A percentile compares a stretch with the other conserved stretches of the same genome.
phyloP scores from a whole-genome alignment of 306 rosid species.

The Dryas octopetala region DNA sequence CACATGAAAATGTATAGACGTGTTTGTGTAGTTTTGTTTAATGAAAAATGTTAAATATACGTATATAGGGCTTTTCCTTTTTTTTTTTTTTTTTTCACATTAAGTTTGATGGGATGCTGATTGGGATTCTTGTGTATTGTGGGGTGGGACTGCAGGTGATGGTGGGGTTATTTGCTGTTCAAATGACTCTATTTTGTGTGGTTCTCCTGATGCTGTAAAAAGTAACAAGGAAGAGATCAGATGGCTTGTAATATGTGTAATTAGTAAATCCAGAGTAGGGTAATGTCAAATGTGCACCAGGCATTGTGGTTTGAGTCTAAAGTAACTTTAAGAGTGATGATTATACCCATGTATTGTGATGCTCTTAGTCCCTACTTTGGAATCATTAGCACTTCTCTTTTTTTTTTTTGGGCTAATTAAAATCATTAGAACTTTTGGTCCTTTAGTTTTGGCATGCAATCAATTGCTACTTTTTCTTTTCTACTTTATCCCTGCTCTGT shows the following conservation, averaged over 20 bases:
- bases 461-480: constrained; percentile 26
- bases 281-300: constrained; percentile 7
- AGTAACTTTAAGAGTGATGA: constrained; percentile 71
- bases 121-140: constrained; percentile 16
- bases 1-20: background rate
- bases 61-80: background rate
- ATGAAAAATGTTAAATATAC: background rate
- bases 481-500: constrained; percentile 15
- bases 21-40: background rate
- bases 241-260: constrained; percentile 26
- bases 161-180: constrained; percentile 51
- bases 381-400: constrained; percentile 31
- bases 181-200: constrained; percentile 39
- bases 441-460: constrained; percentile 50
- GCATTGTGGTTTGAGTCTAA: constrained; percentile 31
- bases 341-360: constrained; percentile 50
- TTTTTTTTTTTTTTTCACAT: background rate
- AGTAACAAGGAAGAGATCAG: background rate
- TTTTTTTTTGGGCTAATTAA: too few relatives aligned
- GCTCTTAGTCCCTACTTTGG: constrained; percentile 60
- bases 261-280: constrained; percentile 11
- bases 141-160: constrained; percentile 60
- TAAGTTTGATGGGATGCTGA: constrained; percentile 33
- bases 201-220: constrained; percentile 46
- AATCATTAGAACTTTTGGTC: constrained; percentile 35